phyloP scores from a whole-genome alignment of 2,329 filamentous ascomycete genomes.

The Botrytis elliptica region DNA sequence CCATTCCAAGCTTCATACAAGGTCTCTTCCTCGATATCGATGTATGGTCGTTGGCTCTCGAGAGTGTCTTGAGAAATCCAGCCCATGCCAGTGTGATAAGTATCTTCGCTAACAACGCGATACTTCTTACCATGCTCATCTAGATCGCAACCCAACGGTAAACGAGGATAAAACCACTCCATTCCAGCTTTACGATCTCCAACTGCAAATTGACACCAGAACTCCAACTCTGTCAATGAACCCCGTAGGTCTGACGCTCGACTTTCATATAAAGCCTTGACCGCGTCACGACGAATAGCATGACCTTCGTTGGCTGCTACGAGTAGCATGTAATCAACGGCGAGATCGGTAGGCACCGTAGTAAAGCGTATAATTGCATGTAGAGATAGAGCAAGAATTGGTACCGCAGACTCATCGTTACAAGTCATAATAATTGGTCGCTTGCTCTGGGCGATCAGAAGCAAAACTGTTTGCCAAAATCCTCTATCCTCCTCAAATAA shows the following conservation, averaged over 20 bases:
- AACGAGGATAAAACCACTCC: slow-evolving; percentile 83
- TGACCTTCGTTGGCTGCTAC: slow-evolving; percentile 90
- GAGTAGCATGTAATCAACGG: slow-evolving; percentile 76
- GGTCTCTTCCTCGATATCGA: slow-evolving; percentile 59
- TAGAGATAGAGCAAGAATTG: slow-evolving; percentile 69
- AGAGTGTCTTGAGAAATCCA: slow-evolving; percentile 64
- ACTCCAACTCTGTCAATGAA: slow-evolving; percentile 79
- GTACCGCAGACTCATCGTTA: slow-evolving; percentile 83
- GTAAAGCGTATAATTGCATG: slow-evolving; percentile 81
- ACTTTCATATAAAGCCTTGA: slow-evolving; percentile 68
- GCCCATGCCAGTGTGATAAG: slow-evolving; percentile 77
- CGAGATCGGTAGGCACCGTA: slow-evolving; percentile 63
- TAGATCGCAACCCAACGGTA: slow-evolving; percentile 68
- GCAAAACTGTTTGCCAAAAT: slow-evolving; percentile 83
- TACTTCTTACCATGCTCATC: slow-evolving; percentile 66
- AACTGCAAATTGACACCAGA: slow-evolving; percentile 96
- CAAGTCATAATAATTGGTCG: slow-evolving; percentile 94
- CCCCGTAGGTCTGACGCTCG: slow-evolving; percentile 74
- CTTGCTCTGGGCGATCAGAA: slow-evolving; percentile 78
- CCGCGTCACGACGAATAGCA: slow-evolving; percentile 63
- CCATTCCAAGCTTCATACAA: slow-evolving; percentile 64
- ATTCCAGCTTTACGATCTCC: slow-evolving; percentile 85
- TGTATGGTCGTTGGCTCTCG: slow-evolving; percentile 40
- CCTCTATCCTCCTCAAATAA: slow-evolving; percentile 94
- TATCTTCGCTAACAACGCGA: slow-evolving; percentile 77